phyloP scores from a whole-genome alignment of 2,329 filamentous ascomycete species.

The Colletotrichum liaoningense region DNA sequence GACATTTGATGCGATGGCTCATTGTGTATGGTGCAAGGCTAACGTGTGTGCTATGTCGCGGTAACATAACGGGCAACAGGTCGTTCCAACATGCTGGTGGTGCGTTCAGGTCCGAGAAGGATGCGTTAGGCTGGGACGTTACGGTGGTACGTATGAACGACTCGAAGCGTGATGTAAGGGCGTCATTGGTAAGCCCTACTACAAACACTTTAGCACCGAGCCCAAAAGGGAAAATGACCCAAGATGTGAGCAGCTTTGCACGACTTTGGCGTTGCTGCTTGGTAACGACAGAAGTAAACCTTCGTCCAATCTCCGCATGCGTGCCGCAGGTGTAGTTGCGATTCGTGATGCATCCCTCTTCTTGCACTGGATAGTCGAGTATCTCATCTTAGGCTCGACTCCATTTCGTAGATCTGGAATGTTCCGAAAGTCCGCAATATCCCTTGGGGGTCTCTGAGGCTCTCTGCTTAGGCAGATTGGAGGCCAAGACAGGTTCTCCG shows the following conservation, averaged over 20 bases:
- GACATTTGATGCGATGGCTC: constrained; percentile 22
- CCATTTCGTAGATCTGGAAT: constrained; percentile 12
- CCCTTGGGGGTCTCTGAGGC: constrained; percentile 29
- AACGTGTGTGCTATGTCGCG: constrained; percentile 16
- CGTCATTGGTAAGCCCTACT: constrained; percentile 31
- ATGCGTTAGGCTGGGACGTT: constrained; percentile 27
- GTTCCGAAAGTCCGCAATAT: constrained; percentile 25
- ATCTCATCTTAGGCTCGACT: constrained; percentile 3
- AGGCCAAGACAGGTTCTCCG: neutral
- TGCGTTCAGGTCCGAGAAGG: constrained; percentile 15
- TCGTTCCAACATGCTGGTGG: constrained; percentile 14
- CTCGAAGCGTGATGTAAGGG: constrained; percentile 2
- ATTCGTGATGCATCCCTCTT: neutral
- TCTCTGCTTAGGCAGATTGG: neutral
- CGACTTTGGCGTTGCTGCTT: constrained; percentile 26
- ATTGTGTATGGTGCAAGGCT: constrained; percentile 19
- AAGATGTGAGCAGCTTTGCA: neutral
- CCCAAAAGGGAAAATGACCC: constrained; percentile 6
- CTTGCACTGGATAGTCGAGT: neutral
- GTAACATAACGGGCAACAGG: constrained; percentile 17
- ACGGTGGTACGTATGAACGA: neutral
- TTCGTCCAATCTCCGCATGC: constrained; percentile 22
- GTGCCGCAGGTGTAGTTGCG: constrained; percentile 2
- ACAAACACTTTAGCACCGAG: constrained; percentile 5
- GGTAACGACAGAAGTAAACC: constrained; percentile 8